Conservation (phyloP, 75 land plant species). For the Ceratopteris richardii region DNA sequence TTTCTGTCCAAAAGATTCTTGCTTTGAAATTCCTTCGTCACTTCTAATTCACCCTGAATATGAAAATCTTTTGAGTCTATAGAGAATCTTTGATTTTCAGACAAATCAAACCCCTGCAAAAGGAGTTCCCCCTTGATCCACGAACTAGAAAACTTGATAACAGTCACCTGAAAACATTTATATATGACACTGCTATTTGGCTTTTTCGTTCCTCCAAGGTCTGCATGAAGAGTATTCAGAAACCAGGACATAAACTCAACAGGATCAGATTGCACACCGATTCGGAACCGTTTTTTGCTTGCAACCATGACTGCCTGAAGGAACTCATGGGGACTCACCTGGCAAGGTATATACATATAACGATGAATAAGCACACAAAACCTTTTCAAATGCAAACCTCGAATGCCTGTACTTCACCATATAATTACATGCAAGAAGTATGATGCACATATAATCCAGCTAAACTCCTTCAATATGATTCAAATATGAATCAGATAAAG, state of each 20-base stretch:
- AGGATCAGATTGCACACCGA: slow-evolving; percentile 93
- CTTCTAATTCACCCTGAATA: slow-evolving; percentile 88
- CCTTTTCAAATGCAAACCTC: too few species aligned
- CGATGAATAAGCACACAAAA: not conserved
- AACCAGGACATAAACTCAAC: slow-evolving; percentile 99
- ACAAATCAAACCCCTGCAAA: too few species aligned
- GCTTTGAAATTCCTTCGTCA: slow-evolving; percentile 64
- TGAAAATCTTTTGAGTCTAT: not conserved
- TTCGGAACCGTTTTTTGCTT: slow-evolving; percentile 86
- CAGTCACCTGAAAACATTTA: slow-evolving; percentile 82
- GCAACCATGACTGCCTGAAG: slow-evolving; percentile 96
- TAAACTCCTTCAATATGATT: too few species aligned
- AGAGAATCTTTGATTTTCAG: not conserved
- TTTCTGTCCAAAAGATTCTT: slow-evolving; percentile 30
- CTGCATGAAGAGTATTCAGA: slow-evolving; percentile 80
- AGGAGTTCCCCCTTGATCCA: too few species aligned
- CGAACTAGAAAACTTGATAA: not conserved
- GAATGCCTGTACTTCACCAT: too few species aligned
- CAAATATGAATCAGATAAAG: too few species aligned
- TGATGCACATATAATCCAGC: too few species aligned
- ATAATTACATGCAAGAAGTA: too few species aligned
- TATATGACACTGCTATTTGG: slow-evolving; percentile 64
- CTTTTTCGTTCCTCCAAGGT: slow-evolving; percentile 66
- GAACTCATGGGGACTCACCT: slow-evolving; percentile 99
- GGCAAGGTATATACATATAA: slow-evolving; percentile 5